Evolutionary conservation across 164 flowering plant genomes (phyloP), one percentile per base, ranked within the genome.

Genomic region (Umbilicus rupestris): DNA sequence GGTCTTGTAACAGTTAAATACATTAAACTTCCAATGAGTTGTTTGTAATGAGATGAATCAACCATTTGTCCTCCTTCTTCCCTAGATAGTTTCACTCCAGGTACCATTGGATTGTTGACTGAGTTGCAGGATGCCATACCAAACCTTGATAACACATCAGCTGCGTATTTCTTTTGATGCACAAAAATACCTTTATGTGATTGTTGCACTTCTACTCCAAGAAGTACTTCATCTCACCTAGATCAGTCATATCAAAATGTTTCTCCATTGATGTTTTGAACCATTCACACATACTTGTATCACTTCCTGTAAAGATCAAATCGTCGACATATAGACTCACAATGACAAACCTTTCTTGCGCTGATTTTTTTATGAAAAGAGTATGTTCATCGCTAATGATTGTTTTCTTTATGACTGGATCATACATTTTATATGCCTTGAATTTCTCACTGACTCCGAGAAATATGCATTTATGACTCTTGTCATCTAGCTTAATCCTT

Each of bases 361-460:
- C 8, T 30, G 5, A 24, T 1, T 29, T 26, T 33, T 59, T 59
- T 2, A 30, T 29, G 33, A 22, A 29, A 15, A 59, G 33, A 29
- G 63, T 59, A 12, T 7, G 63, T 30, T 59, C 37, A 29, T 31
- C 15, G 10, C 66, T 69, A 9, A 69, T 19, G 4, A 69, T 24
- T 5, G 62, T 49, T 45, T 69, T 63, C n/a, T 69, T 29, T 1
- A 41, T 5, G 45, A 17, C 28, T 3, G 58, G 71, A 49, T 63
- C 60, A 49, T 29, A 69, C 30, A 69, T 3, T 26, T 52, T 62
- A 29, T 69, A 69, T 20, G 58, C 71, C 41, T 69, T 69, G 10
- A 66, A 42, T 17, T 39, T 50, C 6, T 63, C 63, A 64, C 67
- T 63, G 22, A 47, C 11, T 5, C 72, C 72, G 1, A 69, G 47